Percentiles rank a stretch among this genome's conserved stretches.
Conservation (phyloP, 2,329 filamentous ascomycete species). For the Neurospora sp. region DNA sequence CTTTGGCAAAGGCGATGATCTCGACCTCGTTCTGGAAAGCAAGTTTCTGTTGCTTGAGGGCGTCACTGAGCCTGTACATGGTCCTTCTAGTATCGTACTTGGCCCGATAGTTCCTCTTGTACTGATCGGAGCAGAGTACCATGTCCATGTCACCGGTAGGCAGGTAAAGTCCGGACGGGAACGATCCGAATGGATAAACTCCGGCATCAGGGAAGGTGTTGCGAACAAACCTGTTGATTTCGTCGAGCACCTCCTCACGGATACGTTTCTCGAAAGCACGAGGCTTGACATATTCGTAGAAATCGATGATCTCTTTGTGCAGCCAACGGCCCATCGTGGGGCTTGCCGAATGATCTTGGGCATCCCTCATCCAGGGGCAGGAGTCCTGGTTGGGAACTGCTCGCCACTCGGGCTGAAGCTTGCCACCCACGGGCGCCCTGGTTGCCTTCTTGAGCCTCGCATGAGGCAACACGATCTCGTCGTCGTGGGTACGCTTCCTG, state of each 20-base stretch:
- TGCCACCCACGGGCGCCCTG: slow-evolving; percentile 39
- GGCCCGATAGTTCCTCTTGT: slow-evolving; percentile 40
- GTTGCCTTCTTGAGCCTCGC: slow-evolving; percentile 40
- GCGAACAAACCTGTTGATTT: slow-evolving; percentile 52
- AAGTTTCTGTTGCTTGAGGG: slow-evolving; percentile 47
- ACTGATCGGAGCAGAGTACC: slow-evolving; percentile 59
- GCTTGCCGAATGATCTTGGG: slow-evolving; percentile 42
- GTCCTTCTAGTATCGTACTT: slow-evolving; percentile 41
- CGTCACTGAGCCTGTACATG: slow-evolving; percentile 52
- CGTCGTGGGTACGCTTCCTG: slow-evolving; percentile 65
- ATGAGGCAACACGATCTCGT: slow-evolving; percentile 53
- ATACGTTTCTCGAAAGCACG: slow-evolving; percentile 66
- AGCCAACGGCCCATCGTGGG: slow-evolving; percentile 49
- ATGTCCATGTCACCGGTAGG: slow-evolving; percentile 86
- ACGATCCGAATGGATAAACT: slow-evolving; percentile 81
- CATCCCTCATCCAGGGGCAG: slow-evolving; percentile 51
- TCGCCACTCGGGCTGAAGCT: slow-evolving; percentile 43
- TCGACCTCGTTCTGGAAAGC: slow-evolving; percentile 50
- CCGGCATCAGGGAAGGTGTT: slow-evolving; percentile 49
- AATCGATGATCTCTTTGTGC: slow-evolving; percentile 83
- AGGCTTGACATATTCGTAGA: slow-evolving; percentile 77
- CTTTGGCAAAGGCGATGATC: slow-evolving; percentile 65
- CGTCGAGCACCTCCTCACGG: slow-evolving; percentile 60
- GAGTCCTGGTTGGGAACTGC: slow-evolving; percentile 30
- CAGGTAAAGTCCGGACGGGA: slow-evolving; percentile 66